Conservation (phyloP, 1,284 basidiomycete genomes). For the Cryptococcus sp. region DNA sequence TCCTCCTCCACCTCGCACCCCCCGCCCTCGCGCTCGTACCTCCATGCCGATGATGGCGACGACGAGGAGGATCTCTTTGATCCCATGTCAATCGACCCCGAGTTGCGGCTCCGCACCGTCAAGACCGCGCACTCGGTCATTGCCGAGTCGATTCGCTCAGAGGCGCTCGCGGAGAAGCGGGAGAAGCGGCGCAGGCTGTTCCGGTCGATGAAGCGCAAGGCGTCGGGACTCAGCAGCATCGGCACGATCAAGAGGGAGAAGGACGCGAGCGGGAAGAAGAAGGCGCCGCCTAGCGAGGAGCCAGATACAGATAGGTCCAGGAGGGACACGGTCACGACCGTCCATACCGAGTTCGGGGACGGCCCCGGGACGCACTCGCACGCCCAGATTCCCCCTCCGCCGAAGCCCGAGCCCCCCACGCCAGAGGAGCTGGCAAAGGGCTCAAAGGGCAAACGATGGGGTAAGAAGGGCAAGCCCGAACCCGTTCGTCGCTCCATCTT, state of each 20-base stretch:
- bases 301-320: conserved; percentile 4
- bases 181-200: conserved; percentile 52
- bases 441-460: conserved; percentile 16
- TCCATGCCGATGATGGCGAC: conserved; percentile 14
- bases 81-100: conserved; percentile 65
- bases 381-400: not conserved
- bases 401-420: not conserved
- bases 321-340: conserved; percentile 5
- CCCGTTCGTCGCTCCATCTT: conserved; percentile 66
- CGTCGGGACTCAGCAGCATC: conserved; percentile 7
- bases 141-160: conserved; percentile 75
- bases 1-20: not conserved
- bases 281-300: not conserved
- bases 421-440: not conserved
- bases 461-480: conserved; percentile 12
- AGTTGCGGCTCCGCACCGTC: conserved; percentile 78
- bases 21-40: conserved; percentile 11
- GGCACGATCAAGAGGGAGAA: conserved; percentile 13
- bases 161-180: conserved; percentile 65
- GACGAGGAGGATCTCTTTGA: conserved; percentile 39
- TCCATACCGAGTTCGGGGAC: not conserved
- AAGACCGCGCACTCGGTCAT: conserved; percentile 83
- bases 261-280: conserved; percentile 2
- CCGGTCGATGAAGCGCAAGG: conserved; percentile 54
- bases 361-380: not conserved